Evolutionary conservation across 169 alveolate species (phyloP), one percentile per base, ranked within the genome.

Genomic region (Cryptosporidium ubiquitum): DNA sequence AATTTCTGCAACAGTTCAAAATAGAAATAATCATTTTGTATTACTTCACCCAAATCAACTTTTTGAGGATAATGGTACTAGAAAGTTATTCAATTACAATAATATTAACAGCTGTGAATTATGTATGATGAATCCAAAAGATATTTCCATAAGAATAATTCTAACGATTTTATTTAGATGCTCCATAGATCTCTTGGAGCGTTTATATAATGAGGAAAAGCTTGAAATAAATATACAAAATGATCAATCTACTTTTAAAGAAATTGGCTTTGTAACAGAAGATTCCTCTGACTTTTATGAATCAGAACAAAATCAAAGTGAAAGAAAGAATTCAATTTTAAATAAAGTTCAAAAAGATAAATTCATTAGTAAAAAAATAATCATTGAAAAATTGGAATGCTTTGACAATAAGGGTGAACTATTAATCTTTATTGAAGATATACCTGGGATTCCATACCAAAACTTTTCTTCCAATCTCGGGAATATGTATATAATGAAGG

Each of bases 51-150:
- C 85, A 6, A 55, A 49, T 47, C 42, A 23, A 39, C 7, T 33
- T 1, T 3, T 0, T 5, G 39, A 51, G 29, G 51, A 39, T 12
- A 35, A 55, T 14, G 39, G 2, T 26, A 31, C 1, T 4, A 6
- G 37, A 23, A 47, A 70, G 10, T 4, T 10, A 26, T 20, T 29
- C 18, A 16, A 49, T 49, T 47, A 23, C 26, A 33, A 33, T 0
- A 64, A 55, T n/a, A 26, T 55, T 55, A 35, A 23, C 16, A 64
- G 20, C 39, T 73, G 85, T 51, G 69, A 40, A n/a, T 18, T 73
- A 2, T 73, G 85, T 57, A 51, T 37, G 31, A 9, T 40, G 10
- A 52, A 73, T 73, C 85, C 85, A 31, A 58, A 73, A 33, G 68
- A 73, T n/a, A 58, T 49, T n/a, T 73, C 85, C 5, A 31, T 73